phyloP scores from a whole-genome alignment of 1,284 basidiomycete genomes.

The Ganoderma lingzhi region DNA sequence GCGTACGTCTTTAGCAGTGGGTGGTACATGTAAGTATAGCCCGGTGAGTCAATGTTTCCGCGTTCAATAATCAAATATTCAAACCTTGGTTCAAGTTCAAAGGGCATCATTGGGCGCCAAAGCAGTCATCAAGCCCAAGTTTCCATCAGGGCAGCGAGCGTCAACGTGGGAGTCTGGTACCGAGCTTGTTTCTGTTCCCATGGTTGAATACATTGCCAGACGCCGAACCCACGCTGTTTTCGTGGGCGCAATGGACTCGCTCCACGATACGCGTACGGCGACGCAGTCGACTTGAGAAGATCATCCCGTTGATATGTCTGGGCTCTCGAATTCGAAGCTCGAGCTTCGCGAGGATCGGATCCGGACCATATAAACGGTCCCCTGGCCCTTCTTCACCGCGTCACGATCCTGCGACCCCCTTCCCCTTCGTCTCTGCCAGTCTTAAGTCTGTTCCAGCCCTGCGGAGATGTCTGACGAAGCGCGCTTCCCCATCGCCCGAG shows the following conservation, averaged over 20 bases:
- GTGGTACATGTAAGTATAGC: no score
- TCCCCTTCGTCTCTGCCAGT: slow-evolving; percentile 10
- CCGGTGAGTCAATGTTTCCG: no score
- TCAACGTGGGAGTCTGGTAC: background rate
- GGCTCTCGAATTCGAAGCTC: background rate
- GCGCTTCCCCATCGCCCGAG: slow-evolving; percentile 20
- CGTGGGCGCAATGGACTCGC: background rate
- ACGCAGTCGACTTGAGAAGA: background rate
- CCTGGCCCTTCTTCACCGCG: background rate
- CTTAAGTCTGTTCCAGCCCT: slow-evolving; percentile 14
- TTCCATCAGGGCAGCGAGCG: background rate
- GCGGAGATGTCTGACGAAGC: slow-evolving; percentile 23
- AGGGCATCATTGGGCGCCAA: background rate
- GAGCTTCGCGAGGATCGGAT: slow-evolving; percentile 4
- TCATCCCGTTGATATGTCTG: background rate
- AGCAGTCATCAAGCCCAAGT: background rate
- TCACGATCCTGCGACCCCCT: slow-evolving; percentile 7
- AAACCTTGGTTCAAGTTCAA: background rate
- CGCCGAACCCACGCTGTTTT: slow-evolving; percentile 5
- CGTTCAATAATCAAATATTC: background rate
- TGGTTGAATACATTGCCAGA: background rate
- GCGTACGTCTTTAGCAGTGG: no score
- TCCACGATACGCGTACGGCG: background rate
- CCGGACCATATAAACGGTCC: background rate
- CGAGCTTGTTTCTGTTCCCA: background rate